Evolutionary conservation across 2,329 filamentous ascomycete genomes (phyloP).

Genomic region (Colletotrichum theobromicola): DNA sequence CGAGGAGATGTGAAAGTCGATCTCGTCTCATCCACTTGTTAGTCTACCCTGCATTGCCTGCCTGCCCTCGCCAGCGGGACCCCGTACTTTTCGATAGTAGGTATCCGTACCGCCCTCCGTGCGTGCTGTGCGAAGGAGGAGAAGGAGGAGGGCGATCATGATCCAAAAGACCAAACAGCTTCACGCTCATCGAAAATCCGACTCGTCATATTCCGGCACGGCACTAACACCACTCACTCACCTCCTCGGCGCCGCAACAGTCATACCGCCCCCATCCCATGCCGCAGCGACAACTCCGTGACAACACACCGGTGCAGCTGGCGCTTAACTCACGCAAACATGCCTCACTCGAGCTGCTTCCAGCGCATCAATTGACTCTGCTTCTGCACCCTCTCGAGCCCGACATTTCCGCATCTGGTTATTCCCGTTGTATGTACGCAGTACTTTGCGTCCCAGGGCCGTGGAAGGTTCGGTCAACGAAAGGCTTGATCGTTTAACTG

Average conservation of each 20-base stretch:
- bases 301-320: conserved; percentile 19
- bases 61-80: not conserved
- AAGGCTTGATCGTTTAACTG: not conserved
- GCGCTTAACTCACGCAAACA: conserved; percentile 11
- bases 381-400: not conserved
- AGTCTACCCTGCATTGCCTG: not conserved
- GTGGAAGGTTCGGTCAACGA: not conserved
- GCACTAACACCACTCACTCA: not conserved
- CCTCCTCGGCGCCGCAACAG: not conserved
- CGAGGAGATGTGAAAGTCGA: not conserved
- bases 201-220: conserved; percentile 4
- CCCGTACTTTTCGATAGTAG: not conserved
- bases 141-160: conserved; percentile 14
- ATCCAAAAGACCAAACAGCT: conserved; percentile 1
- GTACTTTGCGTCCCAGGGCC: no score
- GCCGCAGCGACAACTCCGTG: not conserved
- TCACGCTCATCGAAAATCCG: not conserved
- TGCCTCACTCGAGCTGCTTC: not conserved
- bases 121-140: not conserved
- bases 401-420: not conserved
- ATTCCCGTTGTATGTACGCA: not conserved
- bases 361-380: not conserved
- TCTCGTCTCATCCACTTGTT: conserved; percentile 8
- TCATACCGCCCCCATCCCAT: conserved; percentile 1
- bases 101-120: not conserved